Conservation (phyloP, 1,284 basidiomycete genomes). For the Boletellus sp. region DNA sequence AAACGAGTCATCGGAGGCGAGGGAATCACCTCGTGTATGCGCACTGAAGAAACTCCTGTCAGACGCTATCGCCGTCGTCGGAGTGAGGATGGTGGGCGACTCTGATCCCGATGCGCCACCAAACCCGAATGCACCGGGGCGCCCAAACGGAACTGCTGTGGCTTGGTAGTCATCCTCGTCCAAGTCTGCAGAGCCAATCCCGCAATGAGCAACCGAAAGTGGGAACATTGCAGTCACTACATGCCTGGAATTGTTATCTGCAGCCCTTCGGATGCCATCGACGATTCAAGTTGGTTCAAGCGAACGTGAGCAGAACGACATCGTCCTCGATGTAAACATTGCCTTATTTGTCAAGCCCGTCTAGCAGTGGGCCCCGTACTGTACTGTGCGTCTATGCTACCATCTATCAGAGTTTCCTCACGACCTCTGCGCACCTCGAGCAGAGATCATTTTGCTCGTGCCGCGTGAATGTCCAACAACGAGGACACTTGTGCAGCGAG, state of each 20-base stretch:
- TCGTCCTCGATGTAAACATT: neutral
- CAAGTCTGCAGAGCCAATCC: constrained; percentile 47
- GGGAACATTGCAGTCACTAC: constrained; percentile 27
- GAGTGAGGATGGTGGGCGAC: constrained; percentile 52
- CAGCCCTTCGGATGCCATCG: constrained; percentile 53
- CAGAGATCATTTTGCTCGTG: constrained; percentile 24
- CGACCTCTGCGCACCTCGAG: constrained; percentile 24
- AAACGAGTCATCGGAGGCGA: constrained; percentile 60
- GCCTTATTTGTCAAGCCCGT: constrained; percentile 16
- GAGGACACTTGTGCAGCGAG: constrained; percentile 27
- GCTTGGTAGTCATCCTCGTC: constrained; percentile 67
- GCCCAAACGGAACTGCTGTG: constrained; percentile 62
- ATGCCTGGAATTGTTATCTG: constrained; percentile 85
- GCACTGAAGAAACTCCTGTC: constrained; percentile 57
- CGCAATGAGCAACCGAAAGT: constrained; percentile 1
- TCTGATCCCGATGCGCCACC: constrained; percentile 50
- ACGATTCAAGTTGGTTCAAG: too few species aligned
- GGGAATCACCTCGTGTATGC: constrained; percentile 73
- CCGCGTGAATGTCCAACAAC: constrained; percentile 34
- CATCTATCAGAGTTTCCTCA: constrained; percentile 13
- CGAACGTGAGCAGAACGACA: too few species aligned
- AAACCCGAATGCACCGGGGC: constrained; percentile 44
- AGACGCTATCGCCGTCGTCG: constrained; percentile 45
- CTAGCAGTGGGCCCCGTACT: too few species aligned
- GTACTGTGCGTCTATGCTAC: neutral